phyloP scores from a whole-genome alignment of 768 basidiomycete species.

The Psilocybe tampanensis region DNA sequence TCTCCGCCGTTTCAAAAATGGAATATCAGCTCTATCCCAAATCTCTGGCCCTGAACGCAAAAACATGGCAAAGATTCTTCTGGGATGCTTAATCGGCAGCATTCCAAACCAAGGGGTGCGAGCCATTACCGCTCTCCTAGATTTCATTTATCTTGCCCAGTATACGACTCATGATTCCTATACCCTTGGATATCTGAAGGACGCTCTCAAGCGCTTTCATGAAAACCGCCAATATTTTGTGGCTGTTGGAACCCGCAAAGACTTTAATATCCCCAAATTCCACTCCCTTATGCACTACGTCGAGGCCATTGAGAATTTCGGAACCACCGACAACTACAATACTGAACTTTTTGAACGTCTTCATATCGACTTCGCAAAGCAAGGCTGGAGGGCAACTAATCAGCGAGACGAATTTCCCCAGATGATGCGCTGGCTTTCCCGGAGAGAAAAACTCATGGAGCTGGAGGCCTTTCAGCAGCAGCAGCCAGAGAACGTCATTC shows the following conservation, averaged over 20 bases:
- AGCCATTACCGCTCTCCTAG: conserved; percentile 24
- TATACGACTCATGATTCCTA: conserved; percentile 21
- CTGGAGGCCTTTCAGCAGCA: neutral
- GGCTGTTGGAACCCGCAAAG: neutral
- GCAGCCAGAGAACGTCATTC: too few species aligned
- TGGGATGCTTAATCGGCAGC: conserved; percentile 28
- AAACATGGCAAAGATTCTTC: conserved; percentile 34
- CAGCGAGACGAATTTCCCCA: conserved; percentile 30
- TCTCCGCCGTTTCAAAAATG: conserved; percentile 39
- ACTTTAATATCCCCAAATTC: conserved; percentile 36
- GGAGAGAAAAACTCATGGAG: conserved; percentile 28
- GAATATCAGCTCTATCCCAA: conserved; percentile 41
- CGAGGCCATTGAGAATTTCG: conserved; percentile 26
- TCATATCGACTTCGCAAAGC: conserved; percentile 41
- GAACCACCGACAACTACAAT: conserved; percentile 31
- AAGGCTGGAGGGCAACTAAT: conserved; percentile 28
- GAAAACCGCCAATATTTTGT: conserved; percentile 17
- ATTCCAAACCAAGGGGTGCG: conserved; percentile 11
- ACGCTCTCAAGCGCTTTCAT: conserved; percentile 18
- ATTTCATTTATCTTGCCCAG: conserved; percentile 34
- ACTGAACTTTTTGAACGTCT: conserved; percentile 34
- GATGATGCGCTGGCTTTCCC: conserved; percentile 37
- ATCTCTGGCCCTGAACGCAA: conserved; percentile 43
- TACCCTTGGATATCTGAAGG: conserved; percentile 19
- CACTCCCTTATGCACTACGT: conserved; percentile 23